Conservation (phyloP, 2,329 filamentous ascomycete species). For the Penicillium concentricum region DNA sequence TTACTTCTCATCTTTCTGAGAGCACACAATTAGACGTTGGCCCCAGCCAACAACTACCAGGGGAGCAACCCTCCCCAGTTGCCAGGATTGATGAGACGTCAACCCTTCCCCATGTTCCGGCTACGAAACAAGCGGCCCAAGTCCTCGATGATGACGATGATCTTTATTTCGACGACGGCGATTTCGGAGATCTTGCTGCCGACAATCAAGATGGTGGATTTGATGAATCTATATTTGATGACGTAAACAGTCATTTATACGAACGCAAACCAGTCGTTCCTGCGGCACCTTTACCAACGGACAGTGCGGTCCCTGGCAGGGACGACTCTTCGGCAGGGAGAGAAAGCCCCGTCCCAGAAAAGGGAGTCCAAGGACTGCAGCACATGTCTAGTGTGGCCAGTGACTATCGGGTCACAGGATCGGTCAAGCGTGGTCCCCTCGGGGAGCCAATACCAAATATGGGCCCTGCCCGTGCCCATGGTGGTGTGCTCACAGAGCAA, state of each 20-base stretch:
- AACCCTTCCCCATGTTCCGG: neutral
- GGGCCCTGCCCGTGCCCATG: conserved; percentile 38
- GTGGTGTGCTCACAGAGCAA: conserved; percentile 50
- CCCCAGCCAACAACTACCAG: neutral
- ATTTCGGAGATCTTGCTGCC: conserved; percentile 42
- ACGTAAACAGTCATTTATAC: conserved; percentile 46
- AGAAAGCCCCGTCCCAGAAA: conserved; percentile 14
- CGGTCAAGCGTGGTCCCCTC: conserved; percentile 25
- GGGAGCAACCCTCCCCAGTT: neutral
- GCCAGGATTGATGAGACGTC: neutral
- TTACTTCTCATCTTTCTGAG: neutral
- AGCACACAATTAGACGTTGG: neutral
- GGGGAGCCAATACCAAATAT: conserved; percentile 27
- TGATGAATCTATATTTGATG: conserved; percentile 51
- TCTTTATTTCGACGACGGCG: conserved; percentile 50
- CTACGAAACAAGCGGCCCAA: conserved; percentile 5
- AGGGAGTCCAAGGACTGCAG: conserved; percentile 24
- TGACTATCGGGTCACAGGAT: conserved; percentile 25
- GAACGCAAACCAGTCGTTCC: conserved; percentile 34
- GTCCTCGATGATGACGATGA: conserved; percentile 37
- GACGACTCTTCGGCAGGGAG: conserved; percentile 12
- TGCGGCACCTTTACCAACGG: conserved; percentile 7
- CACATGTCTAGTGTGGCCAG: conserved; percentile 39
- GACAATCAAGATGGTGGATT: conserved; percentile 38
- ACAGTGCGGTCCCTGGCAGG: neutral